Conservation (phyloP, 2,329 filamentous ascomycete species). For the Cladophialophora psammophila region DNA sequence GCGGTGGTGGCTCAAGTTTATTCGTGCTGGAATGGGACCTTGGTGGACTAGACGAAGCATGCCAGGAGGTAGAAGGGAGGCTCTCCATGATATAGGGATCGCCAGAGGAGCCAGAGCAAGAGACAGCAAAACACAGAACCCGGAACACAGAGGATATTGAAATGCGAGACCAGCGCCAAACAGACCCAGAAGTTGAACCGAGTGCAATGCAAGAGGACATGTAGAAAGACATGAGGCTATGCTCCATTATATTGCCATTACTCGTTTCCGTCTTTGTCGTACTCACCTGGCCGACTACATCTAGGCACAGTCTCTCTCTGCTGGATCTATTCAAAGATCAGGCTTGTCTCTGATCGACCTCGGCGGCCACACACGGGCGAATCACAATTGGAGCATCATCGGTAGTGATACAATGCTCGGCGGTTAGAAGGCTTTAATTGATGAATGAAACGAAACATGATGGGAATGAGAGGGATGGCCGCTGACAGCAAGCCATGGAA, state of each 20-base stretch:
- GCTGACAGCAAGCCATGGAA: not conserved
- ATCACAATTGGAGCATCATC: slow-evolving; percentile 5
- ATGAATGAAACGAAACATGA: slow-evolving; percentile 7
- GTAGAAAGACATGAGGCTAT: slow-evolving; percentile 10
- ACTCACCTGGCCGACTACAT: slow-evolving; percentile 2
- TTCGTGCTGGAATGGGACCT: slow-evolving; percentile 22
- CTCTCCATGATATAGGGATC: slow-evolving; percentile 22
- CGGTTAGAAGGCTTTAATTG: slow-evolving; percentile 20
- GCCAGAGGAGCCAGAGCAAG: not conserved
- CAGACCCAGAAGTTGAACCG: slow-evolving; percentile 5
- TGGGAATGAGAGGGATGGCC: not conserved
- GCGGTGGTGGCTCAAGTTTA: slow-evolving; percentile 24
- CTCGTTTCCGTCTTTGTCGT: not conserved
- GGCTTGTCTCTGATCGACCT: slow-evolving; percentile 8
- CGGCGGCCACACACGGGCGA: not conserved
- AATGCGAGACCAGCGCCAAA: slow-evolving; percentile 19
- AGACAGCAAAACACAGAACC: not conserved
- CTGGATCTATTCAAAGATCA: slow-evolving; percentile 18
- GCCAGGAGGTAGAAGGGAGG: slow-evolving; percentile 14
- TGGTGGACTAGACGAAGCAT: slow-evolving; percentile 13
- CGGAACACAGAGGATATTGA: not conserved
- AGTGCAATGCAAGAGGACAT: slow-evolving; percentile 4
- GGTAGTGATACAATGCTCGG: slow-evolving; percentile 6
- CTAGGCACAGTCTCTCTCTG: not conserved
- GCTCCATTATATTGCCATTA: slow-evolving; percentile 6